Evolutionary conservation across 768 basidiomycete species (phyloP), one percentile per base, ranked within the genome.

Genomic region (Phylloporus sp.): DNA sequence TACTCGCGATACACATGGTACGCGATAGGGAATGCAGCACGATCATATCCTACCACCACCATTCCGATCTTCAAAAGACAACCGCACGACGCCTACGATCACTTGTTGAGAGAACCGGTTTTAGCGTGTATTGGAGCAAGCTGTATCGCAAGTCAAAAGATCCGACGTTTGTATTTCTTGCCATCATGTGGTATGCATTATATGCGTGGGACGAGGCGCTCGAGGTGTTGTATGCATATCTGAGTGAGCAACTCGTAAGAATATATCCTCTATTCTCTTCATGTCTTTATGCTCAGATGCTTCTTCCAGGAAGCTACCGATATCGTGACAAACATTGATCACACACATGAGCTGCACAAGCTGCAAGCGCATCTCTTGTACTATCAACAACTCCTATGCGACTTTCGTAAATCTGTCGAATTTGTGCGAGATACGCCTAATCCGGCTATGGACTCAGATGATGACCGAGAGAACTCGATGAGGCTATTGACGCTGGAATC

Each of bases 161-260:
- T 43, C 67, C 70, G 2, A 71, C 69, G 0, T 62, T 72, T 18
- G 46, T 71, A 10, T 64, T 70, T 18, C 62, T 72, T 22, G 70
- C 76, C 41, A 64, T 77, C 7, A 62, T 84, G 22, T 84, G 82
- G 82, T 81, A 81, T 50, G 75, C 80, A 1, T 57, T 82, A 24
- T 84, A 84, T 58, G 75, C 80, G 0, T 84, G 82, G 80, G 82
- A 84, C 44, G 80, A 84, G 61, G 67, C 79, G 0, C 69, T 82
- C 23, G 81, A 82, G 56, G 64, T 67, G 13, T 58, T 84, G 31
- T 82, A 81, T 50, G 55, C 58, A 10, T 78, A 84, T 56, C 73
- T 84, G 22, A 77, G 73, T 51, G 70, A 54, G 41, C 26, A 38
- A 50, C 65, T 84, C 65, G 80, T 81, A 59, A 42, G 63, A 4